Evolutionary conservation across 2,329 filamentous ascomycete genomes (phyloP).

Genomic region (Microdochium paspali): DNA sequence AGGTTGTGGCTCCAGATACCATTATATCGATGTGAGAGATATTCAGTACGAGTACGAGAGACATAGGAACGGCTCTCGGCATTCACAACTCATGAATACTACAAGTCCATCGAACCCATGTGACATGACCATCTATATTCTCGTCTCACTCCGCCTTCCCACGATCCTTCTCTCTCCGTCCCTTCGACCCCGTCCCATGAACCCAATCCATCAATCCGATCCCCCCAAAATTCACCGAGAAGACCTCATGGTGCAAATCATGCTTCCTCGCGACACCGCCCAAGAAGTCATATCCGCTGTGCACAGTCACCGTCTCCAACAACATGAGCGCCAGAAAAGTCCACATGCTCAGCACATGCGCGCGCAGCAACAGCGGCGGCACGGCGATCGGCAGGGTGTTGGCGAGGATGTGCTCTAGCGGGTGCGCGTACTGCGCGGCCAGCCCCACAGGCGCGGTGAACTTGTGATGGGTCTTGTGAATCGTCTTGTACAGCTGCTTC

Average conservation of each 20-base stretch:
- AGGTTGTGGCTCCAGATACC: no score
- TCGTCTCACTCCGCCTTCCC: background rate
- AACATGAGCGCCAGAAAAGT: constrained; percentile 36
- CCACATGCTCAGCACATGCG: constrained; percentile 45
- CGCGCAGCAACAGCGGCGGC: constrained; percentile 32
- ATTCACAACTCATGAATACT: no score
- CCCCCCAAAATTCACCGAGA: constrained; percentile 42
- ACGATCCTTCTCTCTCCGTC: constrained; percentile 7
- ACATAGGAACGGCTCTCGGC: no score
- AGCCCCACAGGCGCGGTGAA: constrained; percentile 47
- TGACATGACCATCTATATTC: no score
- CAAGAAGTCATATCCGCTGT: constrained; percentile 49
- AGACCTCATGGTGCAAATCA: constrained; percentile 48
- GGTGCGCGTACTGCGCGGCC: constrained; percentile 46
- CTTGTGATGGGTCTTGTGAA: constrained; percentile 47
- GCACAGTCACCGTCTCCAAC: constrained; percentile 41
- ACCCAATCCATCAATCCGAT: constrained; percentile 45
- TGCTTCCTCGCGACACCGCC: constrained; percentile 35
- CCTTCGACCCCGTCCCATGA: constrained; percentile 30
- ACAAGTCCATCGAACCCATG: no score
- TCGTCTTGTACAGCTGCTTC: constrained; percentile 33
- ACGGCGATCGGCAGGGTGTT: constrained; percentile 42
- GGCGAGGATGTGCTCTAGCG: constrained; percentile 44
- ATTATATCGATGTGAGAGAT: no score
- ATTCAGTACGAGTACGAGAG: no score